Evolutionary conservation across 2,329 filamentous ascomycete genomes (phyloP).

Genomic region (Aspergillus ustus): DNA sequence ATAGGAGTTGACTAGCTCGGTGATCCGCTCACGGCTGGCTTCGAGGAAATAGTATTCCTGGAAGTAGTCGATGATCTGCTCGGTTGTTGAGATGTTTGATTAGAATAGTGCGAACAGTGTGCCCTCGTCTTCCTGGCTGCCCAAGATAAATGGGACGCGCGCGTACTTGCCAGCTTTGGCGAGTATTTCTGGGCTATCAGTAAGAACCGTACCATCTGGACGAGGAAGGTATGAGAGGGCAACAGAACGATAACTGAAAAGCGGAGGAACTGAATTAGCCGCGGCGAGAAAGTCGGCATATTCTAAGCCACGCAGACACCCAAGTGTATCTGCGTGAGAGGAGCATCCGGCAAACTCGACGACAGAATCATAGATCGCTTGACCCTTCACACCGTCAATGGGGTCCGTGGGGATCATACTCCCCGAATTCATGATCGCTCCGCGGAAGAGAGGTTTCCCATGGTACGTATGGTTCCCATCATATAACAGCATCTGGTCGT

Average conservation of each 20-base stretch:
- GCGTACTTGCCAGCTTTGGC: constrained; percentile 59
- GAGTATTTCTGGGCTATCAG: constrained; percentile 66
- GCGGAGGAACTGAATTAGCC: constrained; percentile 69
- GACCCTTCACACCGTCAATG: constrained; percentile 69
- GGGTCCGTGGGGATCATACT: constrained; percentile 64
- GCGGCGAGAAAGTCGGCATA: constrained; percentile 62
- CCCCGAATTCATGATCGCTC: constrained; percentile 77
- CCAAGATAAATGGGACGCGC: constrained; percentile 67
- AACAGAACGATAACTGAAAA: constrained; percentile 70
- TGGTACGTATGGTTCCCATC: constrained; percentile 76
- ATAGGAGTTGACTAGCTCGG: constrained; percentile 66
- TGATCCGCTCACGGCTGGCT: constrained; percentile 58
- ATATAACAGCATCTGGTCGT: constrained; percentile 76
- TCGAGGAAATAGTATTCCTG: constrained; percentile 62
- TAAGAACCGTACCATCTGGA: constrained; percentile 68
- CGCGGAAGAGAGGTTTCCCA: constrained; percentile 74
- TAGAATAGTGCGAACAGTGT: constrained; percentile 75
- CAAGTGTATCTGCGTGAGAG: constrained; percentile 47
- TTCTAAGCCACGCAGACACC: constrained; percentile 52
- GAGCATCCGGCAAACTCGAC: constrained; percentile 53
- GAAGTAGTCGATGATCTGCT: constrained; percentile 67
- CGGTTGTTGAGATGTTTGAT: constrained; percentile 66
- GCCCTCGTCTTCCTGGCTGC: constrained; percentile 80
- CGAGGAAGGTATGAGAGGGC: constrained; percentile 75
- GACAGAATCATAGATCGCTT: constrained; percentile 58